Evolutionary conservation across 768 basidiomycete genomes (phyloP), one percentile per base, ranked within the genome.

Genomic region (Naganishia friedmannii): DNA sequence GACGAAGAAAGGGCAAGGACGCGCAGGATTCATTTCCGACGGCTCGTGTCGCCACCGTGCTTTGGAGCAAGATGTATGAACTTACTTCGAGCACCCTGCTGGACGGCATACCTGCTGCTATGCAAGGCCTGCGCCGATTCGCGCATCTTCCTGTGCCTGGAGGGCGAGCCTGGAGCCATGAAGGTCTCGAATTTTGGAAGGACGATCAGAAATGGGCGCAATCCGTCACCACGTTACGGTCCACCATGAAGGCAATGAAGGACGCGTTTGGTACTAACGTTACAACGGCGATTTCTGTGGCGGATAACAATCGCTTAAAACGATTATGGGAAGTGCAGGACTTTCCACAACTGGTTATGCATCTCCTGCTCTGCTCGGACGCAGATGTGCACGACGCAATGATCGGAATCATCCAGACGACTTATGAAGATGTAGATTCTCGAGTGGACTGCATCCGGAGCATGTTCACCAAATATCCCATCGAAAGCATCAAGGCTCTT

Each of bases 361-460:
- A 84, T 42, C 84, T 95, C 42, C 86, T 95, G 78, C 82, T 98
- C 37, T 97, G 93, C 23, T 93, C 95, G 0, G 84, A 88, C 34
- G 88, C 88, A 23, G 85, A 87, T 17, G 82, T 94, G 19, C 90
- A 90, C 74, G 83, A 84, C 53, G 87, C 89, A 13, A 90, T 89
- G 0, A 90, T 93, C 78, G 86, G 86, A 23, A 79, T 98, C n/a
- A 85, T 91, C 31, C 89, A 89, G 13, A 86, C 92, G 66, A 90
- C 92, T 0, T 94, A 90, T 75, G 90, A 95, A 73, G 90, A 80
- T 63, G 77, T 88, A n/a, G 92, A 94, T 75, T 88, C 87, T 31
- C 90, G 96, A 53, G 84, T 87, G 46, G 94, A 96, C 73, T 94
- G 91, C 77, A 89, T 96, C 77, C 87, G 90, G 9, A 87, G 86